phyloP scores from a whole-genome alignment of 2,329 filamentous ascomycete genomes.

The Botryotinia globosa region DNA sequence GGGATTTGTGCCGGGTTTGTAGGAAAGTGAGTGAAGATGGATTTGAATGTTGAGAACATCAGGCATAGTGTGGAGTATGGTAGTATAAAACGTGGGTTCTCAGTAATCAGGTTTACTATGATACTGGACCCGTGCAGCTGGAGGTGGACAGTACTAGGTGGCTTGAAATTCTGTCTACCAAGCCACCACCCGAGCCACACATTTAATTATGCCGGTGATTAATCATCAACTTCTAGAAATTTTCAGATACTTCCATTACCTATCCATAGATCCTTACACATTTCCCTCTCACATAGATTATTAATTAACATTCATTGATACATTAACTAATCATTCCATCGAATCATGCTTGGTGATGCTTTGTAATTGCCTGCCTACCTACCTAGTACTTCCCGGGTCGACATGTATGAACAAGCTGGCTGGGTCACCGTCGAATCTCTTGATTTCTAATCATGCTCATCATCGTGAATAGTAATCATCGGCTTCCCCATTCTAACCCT shows the following conservation, averaged over 20 bases:
- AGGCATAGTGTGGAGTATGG: background rate
- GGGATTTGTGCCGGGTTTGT: conserved; percentile 49
- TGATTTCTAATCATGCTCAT: conserved; percentile 3
- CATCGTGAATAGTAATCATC: conserved; percentile 10
- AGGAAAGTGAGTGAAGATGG: conserved; percentile 55
- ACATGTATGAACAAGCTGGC: background rate
- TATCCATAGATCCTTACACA: background rate
- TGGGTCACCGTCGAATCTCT: background rate
- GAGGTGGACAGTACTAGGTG: too few relatives aligned
- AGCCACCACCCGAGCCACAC: background rate
- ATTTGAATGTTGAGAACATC: background rate
- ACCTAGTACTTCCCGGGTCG: background rate
- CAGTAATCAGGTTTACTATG: background rate
- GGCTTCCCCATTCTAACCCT: background rate
- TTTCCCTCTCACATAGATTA: background rate
- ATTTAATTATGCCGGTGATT: background rate
- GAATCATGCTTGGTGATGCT: background rate
- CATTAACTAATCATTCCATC: background rate
- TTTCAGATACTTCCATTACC: background rate
- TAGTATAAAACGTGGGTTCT: background rate
- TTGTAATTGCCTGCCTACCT: background rate
- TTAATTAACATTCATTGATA: background rate
- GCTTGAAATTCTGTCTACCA: background rate
- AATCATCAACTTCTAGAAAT: background rate
- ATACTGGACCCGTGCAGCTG: too few relatives aligned